Conservation (phyloP, 2,329 filamentous ascomycete genomes). For the Penicillium sp. region DNA sequence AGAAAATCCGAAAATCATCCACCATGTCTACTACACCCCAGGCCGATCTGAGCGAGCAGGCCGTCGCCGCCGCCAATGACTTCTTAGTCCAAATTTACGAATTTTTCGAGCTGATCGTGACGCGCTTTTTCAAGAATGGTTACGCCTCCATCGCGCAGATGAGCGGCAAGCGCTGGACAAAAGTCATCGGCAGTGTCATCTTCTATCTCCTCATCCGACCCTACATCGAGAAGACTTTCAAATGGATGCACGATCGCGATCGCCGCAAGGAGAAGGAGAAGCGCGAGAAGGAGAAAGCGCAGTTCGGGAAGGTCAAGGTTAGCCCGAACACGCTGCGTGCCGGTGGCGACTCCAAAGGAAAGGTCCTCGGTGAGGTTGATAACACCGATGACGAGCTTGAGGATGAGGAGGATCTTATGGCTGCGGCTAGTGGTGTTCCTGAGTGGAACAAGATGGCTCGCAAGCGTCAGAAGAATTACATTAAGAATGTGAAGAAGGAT, state of each 20-base stretch:
- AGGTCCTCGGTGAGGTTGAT: slow-evolving; percentile 42
- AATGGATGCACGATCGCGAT: slow-evolving; percentile 50
- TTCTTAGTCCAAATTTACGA: slow-evolving; percentile 34
- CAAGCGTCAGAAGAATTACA: slow-evolving; percentile 65
- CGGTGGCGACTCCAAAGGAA: slow-evolving; percentile 51
- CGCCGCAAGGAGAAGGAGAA: slow-evolving; percentile 51
- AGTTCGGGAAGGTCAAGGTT: slow-evolving; percentile 54
- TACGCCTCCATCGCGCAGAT: slow-evolving; percentile 46
- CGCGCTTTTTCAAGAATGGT: slow-evolving; percentile 42
- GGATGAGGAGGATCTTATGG: slow-evolving; percentile 41
- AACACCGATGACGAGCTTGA: slow-evolving; percentile 46
- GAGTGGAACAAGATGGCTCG: slow-evolving; percentile 70
- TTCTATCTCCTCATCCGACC: slow-evolving; percentile 73
- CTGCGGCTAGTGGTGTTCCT: slow-evolving; percentile 48
- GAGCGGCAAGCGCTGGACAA: slow-evolving; percentile 55
- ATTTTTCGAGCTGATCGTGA: slow-evolving; percentile 24
- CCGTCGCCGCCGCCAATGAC: slow-evolving; percentile 28
- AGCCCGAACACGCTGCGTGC: slow-evolving; percentile 66
- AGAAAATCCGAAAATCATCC: slow-evolving; percentile 6
- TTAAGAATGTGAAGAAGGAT: slow-evolving; percentile 65
- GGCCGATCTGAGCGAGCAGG: slow-evolving; percentile 24
- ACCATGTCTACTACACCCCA: slow-evolving; percentile 24
- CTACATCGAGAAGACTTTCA: slow-evolving; percentile 68
- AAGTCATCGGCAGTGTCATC: slow-evolving; percentile 68
- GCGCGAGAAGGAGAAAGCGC: slow-evolving; percentile 55